These are phyloP conservation scores for Clavulina sp. DNA, from an alignment of 768 basidiomycete species.

Conservation along the genomic window DNA sequence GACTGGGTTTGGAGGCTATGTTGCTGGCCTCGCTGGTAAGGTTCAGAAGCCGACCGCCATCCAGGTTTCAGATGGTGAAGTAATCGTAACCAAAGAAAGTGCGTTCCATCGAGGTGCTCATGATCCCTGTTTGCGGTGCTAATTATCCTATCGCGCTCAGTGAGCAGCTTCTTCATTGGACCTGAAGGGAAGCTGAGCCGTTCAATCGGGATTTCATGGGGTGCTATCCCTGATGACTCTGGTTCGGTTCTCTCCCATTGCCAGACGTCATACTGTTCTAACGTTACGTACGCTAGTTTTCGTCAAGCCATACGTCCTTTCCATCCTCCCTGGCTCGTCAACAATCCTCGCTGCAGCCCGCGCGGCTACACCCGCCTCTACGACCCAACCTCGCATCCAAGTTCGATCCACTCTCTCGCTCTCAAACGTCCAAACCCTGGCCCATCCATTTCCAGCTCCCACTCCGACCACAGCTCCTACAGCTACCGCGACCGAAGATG, in stretches of 20 bases:
- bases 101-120: constrained; percentile 16
- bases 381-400: constrained; percentile 32
- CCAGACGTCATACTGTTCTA: not conserved
- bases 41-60: constrained; percentile 52
- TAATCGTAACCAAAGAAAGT: constrained; percentile 68
- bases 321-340: constrained; percentile 42
- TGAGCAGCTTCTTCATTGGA: constrained; percentile 49
- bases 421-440: constrained; percentile 38
- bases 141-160: constrained; percentile 22
- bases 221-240: constrained; percentile 66
- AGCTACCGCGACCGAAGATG: constrained; percentile 10
- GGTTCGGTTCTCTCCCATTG: constrained; percentile 23
- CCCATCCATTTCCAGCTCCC: constrained; percentile 36
- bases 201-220: constrained; percentile 44
- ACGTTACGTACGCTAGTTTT: constrained; percentile 29
- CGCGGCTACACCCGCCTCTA: not conserved
- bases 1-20: constrained; percentile 66
- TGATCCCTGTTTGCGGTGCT: not conserved
- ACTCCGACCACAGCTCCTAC: constrained; percentile 8
- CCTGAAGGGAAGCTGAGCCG: constrained; percentile 37
- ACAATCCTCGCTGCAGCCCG: constrained; percentile 1
- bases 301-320: constrained; percentile 60
- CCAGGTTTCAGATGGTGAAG: constrained; percentile 39
- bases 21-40: constrained; percentile 62
- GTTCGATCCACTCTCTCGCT: constrained; percentile 55